These are phyloP conservation scores for Sherardia arvensis DNA, from an alignment of 257 asterid species.

Conservation along the genomic window DNA sequence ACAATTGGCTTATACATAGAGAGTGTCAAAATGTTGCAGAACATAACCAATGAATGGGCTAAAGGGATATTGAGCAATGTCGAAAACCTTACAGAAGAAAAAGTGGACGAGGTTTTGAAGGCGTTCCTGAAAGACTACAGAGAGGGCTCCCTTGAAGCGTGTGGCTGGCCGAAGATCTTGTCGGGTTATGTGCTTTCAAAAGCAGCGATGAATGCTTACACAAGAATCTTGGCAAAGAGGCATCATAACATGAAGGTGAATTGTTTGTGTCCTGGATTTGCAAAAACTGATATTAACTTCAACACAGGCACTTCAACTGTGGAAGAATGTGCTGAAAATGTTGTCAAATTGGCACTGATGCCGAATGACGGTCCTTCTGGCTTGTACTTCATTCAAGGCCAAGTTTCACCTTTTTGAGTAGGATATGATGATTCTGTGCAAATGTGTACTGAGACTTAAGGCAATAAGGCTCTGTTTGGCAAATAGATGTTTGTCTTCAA, in stretches of 20 bases:
- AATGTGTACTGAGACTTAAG: too few relatives aligned
- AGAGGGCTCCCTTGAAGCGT: background rate
- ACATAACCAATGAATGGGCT: constrained; percentile 42
- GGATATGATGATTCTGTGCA: background rate
- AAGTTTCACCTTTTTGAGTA: background rate
- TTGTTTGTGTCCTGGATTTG: background rate
- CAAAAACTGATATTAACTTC: background rate
- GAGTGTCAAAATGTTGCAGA: constrained; percentile 7
- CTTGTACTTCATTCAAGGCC: background rate
- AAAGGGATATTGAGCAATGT: constrained; percentile 31
- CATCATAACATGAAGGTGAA: background rate
- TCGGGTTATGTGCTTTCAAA: background rate
- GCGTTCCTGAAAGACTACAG: background rate
- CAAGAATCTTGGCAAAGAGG: background rate
- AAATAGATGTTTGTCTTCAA: background rate
- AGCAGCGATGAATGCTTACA: constrained; percentile 1
- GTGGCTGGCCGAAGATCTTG: background rate
- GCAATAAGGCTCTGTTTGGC: too few relatives aligned
- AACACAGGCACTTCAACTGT: background rate
- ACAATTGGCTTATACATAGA: background rate
- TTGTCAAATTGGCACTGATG: background rate
- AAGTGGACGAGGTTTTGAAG: constrained; percentile 31
- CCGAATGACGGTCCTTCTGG: constrained; percentile 4
- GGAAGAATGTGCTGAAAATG: background rate
- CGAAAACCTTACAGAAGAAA: constrained; percentile 40